Base-by-base conservation (phyloP, 331 rosid species). In the Arachis monticola region DNA sequence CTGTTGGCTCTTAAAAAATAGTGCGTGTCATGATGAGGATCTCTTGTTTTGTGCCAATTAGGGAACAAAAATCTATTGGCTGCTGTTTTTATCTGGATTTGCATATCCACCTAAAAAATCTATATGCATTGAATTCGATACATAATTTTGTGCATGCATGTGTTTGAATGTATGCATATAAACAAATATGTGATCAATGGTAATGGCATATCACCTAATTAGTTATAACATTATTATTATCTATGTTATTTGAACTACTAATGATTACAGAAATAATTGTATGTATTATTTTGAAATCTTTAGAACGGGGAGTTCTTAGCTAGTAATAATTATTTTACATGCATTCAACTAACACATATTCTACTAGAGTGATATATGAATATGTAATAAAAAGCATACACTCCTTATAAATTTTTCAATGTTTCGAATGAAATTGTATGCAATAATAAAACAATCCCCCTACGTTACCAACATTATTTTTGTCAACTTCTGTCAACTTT, bases 51-150 rank as follows among this genome's bases (percentile, higher is more conserved):
- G 69, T 72, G 10, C 70, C 66, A 56, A 75, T 73, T 35, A 35
- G 42, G 64, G 68, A 77, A 80, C 82, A 77, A 42, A 73, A 80
- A 80, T 84, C 85, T 69, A 75, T 58, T 80, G 83, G 85, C 72
- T 68, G 8, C 22, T 17, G 22, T 61, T 77, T 47, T 80, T 77
- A 50, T 58, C 73, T 73, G 66, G 77, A 73, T 76, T 58, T 73
- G 7, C 57, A 5, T 67, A 17, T 17, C 22, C 22, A 47, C 30
- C 51, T 38, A 42, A 0, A 32, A 3, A 32, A 64, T 80, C 53
- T 62, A 10, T 56, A n/a, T 73, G 47, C 77, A 73, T 53, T 69
- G 44, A 44, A 38, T 42, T 73, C 55, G 0, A 58, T 44, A 56
- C 51, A 31, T 5, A 8, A 70, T 79, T 9, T 17, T 35, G 40